Conservation (phyloP, 352 stramenopile species). For the Globisporangium apiculatum region DNA sequence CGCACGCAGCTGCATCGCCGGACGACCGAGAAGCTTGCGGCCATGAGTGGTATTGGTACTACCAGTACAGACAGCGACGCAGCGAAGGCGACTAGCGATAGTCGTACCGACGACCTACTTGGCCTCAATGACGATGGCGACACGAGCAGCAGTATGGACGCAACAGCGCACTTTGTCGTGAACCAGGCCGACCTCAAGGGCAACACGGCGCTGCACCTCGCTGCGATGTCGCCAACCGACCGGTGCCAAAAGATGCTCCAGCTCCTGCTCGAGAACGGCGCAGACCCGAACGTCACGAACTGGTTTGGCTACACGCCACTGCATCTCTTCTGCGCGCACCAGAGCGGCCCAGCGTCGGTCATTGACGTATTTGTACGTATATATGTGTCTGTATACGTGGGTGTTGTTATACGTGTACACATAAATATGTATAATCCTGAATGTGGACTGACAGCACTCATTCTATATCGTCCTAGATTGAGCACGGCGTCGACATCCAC, state of each 20-base stretch:
- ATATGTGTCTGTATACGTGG: background rate
- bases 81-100: constrained; percentile 3
- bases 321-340: constrained; percentile 82
- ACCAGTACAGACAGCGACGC: constrained; percentile 4
- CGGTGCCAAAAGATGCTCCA: constrained; percentile 81
- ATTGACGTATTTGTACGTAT: constrained; percentile 78
- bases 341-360: constrained; percentile 56
- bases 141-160: constrained; percentile 13
- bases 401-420: background rate
- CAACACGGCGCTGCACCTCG: constrained; percentile 77
- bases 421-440: background rate
- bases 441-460: background rate
- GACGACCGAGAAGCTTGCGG: constrained; percentile 8
- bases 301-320: constrained; percentile 85
- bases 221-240: constrained; percentile 75
- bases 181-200: constrained; percentile 80
- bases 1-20: constrained; percentile 5
- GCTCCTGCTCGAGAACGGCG: constrained; percentile 71
- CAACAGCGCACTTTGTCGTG: constrained; percentile 42
- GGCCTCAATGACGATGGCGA: constrained; percentile 9
- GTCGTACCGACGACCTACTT: no score
- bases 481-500: constrained; percentile 73
- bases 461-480: constrained; percentile 35
- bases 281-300: constrained; percentile 65
- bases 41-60: constrained; percentile 4